Evolutionary conservation across 2,329 filamentous ascomycete genomes (phyloP).

Genomic region (Xylariomycetidae sp.): DNA sequence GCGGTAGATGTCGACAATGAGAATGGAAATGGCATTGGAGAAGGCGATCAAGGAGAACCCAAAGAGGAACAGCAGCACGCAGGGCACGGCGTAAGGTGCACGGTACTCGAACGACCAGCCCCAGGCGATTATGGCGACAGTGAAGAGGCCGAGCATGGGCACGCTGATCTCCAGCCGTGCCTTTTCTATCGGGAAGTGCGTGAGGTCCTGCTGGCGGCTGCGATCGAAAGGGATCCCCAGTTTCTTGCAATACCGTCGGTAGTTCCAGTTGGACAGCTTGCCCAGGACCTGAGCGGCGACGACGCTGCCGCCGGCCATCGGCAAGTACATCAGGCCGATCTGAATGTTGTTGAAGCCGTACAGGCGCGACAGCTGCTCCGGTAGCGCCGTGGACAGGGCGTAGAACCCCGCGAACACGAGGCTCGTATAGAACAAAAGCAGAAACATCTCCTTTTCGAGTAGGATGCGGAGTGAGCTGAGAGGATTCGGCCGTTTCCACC

Average conservation of each 20-base stretch:
- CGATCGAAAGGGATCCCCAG: constrained; percentile 43
- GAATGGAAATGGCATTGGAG: constrained; percentile 34
- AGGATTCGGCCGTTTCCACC: constrained; percentile 24
- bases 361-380: constrained; percentile 29
- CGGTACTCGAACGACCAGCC: constrained; percentile 30
- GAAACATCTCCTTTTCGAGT: constrained; percentile 29
- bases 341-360: constrained; percentile 49
- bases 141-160: constrained; percentile 38
- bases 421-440: constrained; percentile 28
- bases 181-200: constrained; percentile 25
- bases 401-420: constrained; percentile 31
- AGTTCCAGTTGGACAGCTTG: constrained; percentile 54
- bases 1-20: constrained; percentile 40
- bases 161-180: constrained; percentile 30
- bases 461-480: constrained; percentile 29
- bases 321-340: constrained; percentile 35
- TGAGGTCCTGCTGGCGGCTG: constrained; percentile 34
- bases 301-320: constrained; percentile 31
- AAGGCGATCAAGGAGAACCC: constrained; percentile 33
- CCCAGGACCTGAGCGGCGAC: constrained; percentile 33
- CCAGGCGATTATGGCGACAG: constrained; percentile 30
- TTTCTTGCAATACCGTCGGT: constrained; percentile 43
- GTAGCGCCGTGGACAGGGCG: constrained; percentile 26
- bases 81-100: constrained; percentile 27
- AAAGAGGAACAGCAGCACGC: constrained; percentile 30